These are phyloP conservation scores for Delonix regia DNA, from an alignment of 306 rosid species.

Conservation along the genomic window DNA sequence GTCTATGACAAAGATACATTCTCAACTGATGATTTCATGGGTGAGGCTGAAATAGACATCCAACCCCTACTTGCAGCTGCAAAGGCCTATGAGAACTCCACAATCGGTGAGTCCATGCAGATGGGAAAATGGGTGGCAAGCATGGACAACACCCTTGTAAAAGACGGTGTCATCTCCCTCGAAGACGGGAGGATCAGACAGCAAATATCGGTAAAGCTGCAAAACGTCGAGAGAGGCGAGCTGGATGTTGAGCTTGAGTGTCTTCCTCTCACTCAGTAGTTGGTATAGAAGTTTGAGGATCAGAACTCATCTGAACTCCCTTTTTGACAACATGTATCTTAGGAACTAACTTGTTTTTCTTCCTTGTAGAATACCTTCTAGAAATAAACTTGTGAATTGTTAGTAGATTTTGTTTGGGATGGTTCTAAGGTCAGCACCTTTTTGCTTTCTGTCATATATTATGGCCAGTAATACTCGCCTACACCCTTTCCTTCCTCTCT, in stretches of 20 bases:
- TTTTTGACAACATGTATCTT: slow-evolving; percentile 27
- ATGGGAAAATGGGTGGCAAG: slow-evolving; percentile 70
- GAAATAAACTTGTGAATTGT: not conserved
- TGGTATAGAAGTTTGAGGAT: slow-evolving; percentile 16
- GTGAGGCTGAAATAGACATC: slow-evolving; percentile 94
- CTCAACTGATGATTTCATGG: slow-evolving; percentile 90
- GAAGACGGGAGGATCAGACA: slow-evolving; percentile 76
- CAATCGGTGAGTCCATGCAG: slow-evolving; percentile 47
- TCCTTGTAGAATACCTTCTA: slow-evolving; percentile 22
- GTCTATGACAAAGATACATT: slow-evolving; percentile 93
- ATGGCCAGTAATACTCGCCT: not conserved
- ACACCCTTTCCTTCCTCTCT: not conserved
- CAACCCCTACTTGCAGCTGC: slow-evolving; percentile 86
- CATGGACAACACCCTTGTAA: slow-evolving; percentile 57
- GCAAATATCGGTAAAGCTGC: slow-evolving; percentile 70
- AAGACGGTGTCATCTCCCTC: slow-evolving; percentile 67
- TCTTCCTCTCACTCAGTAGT: slow-evolving; percentile 87
- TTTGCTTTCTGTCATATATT: not conserved
- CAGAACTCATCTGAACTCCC: not conserved
- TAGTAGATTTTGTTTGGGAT: not conserved
- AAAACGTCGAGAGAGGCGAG: slow-evolving; percentile 84
- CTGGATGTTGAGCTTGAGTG: slow-evolving; percentile 86
- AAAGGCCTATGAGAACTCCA: slow-evolving; percentile 64
- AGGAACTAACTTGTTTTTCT: not conserved
- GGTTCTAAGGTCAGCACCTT: not conserved